These are phyloP conservation scores for Hansenula sp. DNA, from an alignment of 1,139 yeast species.

Conservation along the genomic window DNA sequence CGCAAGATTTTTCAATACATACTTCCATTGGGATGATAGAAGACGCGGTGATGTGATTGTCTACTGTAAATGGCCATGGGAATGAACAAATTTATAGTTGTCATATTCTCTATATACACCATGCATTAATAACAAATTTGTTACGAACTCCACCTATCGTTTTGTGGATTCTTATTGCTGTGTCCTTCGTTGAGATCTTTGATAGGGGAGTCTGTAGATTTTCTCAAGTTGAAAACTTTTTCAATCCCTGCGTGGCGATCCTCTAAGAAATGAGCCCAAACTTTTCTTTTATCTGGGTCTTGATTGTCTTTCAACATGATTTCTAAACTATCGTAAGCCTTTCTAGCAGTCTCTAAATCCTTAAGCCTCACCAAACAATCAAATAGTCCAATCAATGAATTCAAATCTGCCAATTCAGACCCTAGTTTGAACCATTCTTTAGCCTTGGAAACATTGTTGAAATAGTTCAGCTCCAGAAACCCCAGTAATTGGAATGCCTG, in stretches of 20 bases:
- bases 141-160: conserved; percentile 21
- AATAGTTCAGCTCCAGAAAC: conserved; percentile 68
- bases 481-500: conserved; percentile 80
- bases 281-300: conserved; percentile 9
- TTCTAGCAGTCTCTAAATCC: conserved; percentile 24
- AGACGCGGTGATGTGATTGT: conserved; percentile 59
- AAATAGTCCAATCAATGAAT: conserved; percentile 72
- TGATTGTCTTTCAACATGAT: conserved; percentile 8
- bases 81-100: no score
- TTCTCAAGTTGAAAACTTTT: not conserved
- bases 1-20: conserved; percentile 67
- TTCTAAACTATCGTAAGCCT: conserved; percentile 18
- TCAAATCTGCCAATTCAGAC: conserved; percentile 51
- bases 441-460: conserved; percentile 51
- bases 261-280: conserved; percentile 18
- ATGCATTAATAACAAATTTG: not conserved
- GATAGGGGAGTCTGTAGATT: no score
- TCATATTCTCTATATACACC: not conserved
- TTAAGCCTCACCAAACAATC: conserved; percentile 36
- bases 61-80: conserved; percentile 31
- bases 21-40: conserved; percentile 84
- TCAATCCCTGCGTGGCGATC: conserved; percentile 8
- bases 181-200: not conserved
- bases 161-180: not conserved
- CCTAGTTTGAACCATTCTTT: conserved; percentile 86